Conservation (phyloP, 2,329 filamentous ascomycete genomes). For the Raffaelea albimanens region DNA sequence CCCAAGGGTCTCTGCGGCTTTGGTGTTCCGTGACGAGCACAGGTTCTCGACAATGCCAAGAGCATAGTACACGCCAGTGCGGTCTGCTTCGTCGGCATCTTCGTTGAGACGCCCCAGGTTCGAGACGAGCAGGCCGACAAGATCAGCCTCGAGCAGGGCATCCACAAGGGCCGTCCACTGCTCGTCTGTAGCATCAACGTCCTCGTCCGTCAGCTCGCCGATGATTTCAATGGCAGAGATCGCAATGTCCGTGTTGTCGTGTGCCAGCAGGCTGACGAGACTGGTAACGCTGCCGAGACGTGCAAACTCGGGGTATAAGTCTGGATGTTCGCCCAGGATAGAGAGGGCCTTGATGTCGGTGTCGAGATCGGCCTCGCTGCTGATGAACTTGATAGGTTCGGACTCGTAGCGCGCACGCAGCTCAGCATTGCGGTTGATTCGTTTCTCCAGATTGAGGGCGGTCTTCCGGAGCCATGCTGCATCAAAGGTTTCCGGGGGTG, state of each 20-base stretch:
- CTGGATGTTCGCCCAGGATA: slow-evolving; percentile 77
- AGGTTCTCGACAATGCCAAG: slow-evolving; percentile 79
- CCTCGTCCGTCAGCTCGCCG: slow-evolving; percentile 85
- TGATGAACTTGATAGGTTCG: slow-evolving; percentile 75
- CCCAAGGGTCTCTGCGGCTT: slow-evolving; percentile 63
- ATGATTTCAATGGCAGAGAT: slow-evolving; percentile 87
- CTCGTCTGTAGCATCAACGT: slow-evolving; percentile 69
- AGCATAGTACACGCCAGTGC: slow-evolving; percentile 78
- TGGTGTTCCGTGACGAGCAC: slow-evolving; percentile 52
- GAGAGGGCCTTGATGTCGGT: slow-evolving; percentile 78
- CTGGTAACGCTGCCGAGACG: slow-evolving; percentile 63
- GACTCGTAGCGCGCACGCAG: slow-evolving; percentile 75
- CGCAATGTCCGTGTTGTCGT: slow-evolving; percentile 95
- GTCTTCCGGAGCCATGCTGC: slow-evolving; percentile 72
- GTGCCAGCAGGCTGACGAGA: slow-evolving; percentile 72
- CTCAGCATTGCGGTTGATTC: slow-evolving; percentile 84
- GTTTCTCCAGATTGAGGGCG: slow-evolving; percentile 78
- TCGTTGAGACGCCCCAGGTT: slow-evolving; percentile 78
- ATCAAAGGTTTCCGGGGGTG: slow-evolving; percentile 69
- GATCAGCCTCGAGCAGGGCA: slow-evolving; percentile 56
- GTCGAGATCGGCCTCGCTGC: slow-evolving; percentile 80
- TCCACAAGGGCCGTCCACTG: slow-evolving; percentile 74
- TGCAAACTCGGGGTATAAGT: slow-evolving; percentile 72
- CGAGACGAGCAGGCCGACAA: slow-evolving; percentile 64
- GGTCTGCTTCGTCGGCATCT: slow-evolving; percentile 56